Evolutionary conservation across 1,284 basidiomycete species (phyloP).

Genomic region (Peniophora sp.): DNA sequence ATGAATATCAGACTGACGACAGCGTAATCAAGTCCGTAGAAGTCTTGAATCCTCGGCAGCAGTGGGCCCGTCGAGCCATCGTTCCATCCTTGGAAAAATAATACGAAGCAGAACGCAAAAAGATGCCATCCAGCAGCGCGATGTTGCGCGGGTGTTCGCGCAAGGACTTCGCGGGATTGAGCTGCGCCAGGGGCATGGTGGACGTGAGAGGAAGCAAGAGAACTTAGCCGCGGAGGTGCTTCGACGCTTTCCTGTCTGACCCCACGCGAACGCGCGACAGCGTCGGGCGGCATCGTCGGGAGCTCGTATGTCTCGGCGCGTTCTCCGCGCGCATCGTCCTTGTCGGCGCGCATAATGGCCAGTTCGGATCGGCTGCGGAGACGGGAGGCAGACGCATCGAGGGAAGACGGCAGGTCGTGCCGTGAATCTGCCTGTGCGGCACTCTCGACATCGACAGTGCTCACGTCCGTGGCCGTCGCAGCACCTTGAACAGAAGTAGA

Average conservation of each 20-base stretch:
- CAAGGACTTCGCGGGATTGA: constrained; percentile 1
- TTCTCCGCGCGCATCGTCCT: background rate
- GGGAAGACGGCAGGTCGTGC: constrained; percentile 9
- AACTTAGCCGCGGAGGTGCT: background rate
- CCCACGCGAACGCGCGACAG: background rate
- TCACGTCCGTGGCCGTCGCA: no score
- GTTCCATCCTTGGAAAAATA: constrained; percentile 50
- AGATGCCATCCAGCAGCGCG: constrained; percentile 25
- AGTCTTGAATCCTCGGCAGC: constrained; percentile 42
- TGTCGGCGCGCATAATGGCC: constrained; percentile 7
- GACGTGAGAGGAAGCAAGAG: no score
- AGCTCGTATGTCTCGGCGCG: background rate
- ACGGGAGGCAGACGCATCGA: constrained; percentile 12
- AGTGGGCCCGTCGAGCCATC: constrained; percentile 57
- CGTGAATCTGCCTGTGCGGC: constrained; percentile 1
- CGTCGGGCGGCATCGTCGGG: background rate
- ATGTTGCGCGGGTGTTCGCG: constrained; percentile 10
- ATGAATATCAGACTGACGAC: constrained; percentile 17
- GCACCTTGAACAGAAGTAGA: no score
- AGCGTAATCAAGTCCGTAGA: constrained; percentile 33
- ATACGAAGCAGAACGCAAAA: constrained; percentile 26
- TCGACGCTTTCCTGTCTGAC: no score
- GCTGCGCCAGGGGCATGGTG: background rate
- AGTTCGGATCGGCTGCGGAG: constrained; percentile 16
- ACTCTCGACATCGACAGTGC: no score